Evolutionary conservation across 495 filamentous ascomycete species (phyloP).

Genomic region (Rostrohypoxylon terebratum): DNA sequence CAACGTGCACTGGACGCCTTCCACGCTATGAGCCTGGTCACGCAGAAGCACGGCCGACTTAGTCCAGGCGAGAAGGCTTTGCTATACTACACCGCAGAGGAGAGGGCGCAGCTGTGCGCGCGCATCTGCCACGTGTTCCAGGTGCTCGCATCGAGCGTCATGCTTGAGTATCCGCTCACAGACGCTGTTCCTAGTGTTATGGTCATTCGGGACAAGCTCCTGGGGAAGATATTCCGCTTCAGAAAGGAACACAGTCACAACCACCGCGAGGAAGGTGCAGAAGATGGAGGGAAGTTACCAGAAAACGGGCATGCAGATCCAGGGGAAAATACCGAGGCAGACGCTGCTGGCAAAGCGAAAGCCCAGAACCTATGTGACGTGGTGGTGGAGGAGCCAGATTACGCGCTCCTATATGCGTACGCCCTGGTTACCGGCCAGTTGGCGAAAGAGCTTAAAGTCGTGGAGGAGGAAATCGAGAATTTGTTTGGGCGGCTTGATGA

Average conservation of each 20-base stretch:
- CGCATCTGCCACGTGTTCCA: conserved; percentile 94
- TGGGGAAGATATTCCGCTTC: conserved; percentile 92
- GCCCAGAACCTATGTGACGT: conserved; percentile 38
- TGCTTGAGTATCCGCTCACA: conserved; percentile 91
- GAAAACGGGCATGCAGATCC: conserved; percentile 38
- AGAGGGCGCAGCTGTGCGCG: conserved; percentile 80
- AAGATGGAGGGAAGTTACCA: conserved; percentile 28
- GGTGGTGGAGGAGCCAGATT: conserved; percentile 62
- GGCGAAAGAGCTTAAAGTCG: conserved; percentile 73
- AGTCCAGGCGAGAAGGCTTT: conserved; percentile 84
- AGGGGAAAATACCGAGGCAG: conserved; percentile 33
- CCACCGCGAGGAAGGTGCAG: conserved; percentile 12
- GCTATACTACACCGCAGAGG: conserved; percentile 80
- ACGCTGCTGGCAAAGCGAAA: conserved; percentile 1
- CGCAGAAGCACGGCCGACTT: conserved; percentile 80
- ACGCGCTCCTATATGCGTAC: conserved; percentile 66
- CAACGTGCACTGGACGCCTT: conserved; percentile 89
- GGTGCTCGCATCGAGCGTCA: conserved; percentile 90
- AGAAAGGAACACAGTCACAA: conserved; percentile 70
- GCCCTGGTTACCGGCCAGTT: conserved; percentile 76
- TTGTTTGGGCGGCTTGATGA: conserved; percentile 83
- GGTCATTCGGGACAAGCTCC: conserved; percentile 80
- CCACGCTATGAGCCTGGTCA: conserved; percentile 93
- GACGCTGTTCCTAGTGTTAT: conserved; percentile 86
- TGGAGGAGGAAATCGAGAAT: conserved; percentile 75